Conservation (phyloP, 2,329 filamentous ascomycete genomes). For the Chaetomium olivaceum region DNA sequence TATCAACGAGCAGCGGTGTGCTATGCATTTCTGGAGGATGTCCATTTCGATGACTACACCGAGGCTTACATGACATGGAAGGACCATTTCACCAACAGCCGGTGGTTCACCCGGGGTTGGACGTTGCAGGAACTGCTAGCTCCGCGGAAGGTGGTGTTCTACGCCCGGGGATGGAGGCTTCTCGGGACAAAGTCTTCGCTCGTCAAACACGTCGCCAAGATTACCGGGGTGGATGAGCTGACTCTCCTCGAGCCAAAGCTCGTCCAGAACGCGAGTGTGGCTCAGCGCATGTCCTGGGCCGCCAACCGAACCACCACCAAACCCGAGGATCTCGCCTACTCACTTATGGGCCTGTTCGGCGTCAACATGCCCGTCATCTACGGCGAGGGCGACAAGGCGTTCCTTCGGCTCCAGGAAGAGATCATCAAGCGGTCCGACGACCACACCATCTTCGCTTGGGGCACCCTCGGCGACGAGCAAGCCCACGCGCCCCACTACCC, state of each 20-base stretch:
- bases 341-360: slow-evolving; percentile 46
- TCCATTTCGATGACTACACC: slow-evolving; percentile 28
- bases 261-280: slow-evolving; percentile 31
- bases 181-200: slow-evolving; percentile 32
- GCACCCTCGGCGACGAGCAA: slow-evolving; percentile 20
- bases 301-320: slow-evolving; percentile 38
- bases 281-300: slow-evolving; percentile 46
- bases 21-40: slow-evolving; percentile 40
- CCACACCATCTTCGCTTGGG: slow-evolving; percentile 34
- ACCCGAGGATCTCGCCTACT: slow-evolving; percentile 47
- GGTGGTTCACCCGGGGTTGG: slow-evolving; percentile 32
- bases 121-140: slow-evolving; percentile 32
- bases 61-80: slow-evolving; percentile 26
- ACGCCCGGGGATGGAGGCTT: slow-evolving; percentile 29
- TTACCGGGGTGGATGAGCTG: slow-evolving; percentile 28
- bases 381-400: slow-evolving; percentile 40
- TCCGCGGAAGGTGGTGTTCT: slow-evolving; percentile 29
- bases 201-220: slow-evolving; percentile 22
- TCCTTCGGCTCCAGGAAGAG: slow-evolving; percentile 39
- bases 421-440: slow-evolving; percentile 37
- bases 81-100: slow-evolving; percentile 26
- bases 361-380: slow-evolving; percentile 49
- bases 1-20: slow-evolving; percentile 36
- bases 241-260: slow-evolving; percentile 27
- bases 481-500: slow-evolving; percentile 1